Evolutionary conservation across 2,329 filamentous ascomycete genomes (phyloP), one percentile per base, ranked within the genome.

Genomic region (Ustilaginoidea virens): DNA sequence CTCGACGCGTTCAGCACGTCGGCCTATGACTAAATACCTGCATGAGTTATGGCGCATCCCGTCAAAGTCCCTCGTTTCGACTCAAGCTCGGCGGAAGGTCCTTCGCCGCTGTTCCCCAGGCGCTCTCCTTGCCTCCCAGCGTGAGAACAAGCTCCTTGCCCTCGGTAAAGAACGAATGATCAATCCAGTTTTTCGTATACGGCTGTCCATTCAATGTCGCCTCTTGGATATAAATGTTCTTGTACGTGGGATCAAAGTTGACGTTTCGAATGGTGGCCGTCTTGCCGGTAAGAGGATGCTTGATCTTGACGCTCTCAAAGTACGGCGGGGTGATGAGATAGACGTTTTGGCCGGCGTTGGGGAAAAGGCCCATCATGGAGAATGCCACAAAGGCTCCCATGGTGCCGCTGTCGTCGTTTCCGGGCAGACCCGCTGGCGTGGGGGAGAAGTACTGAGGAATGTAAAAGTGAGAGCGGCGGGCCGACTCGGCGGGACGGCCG

Each of bases 301-400:
- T 68, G 27, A 80, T 58, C 27, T 61, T 67, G 1, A 80, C 58
- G 27, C 61, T 56, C 35, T 65, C 56, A 39, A 81, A 81, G 41
- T 69, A 81, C 0, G 77, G 76, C 0, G 76, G 68, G 1, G 56
- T 77, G 36, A 80, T 75, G n/a, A 80, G 62, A 38, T 80, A 80
- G 0, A 80, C 72, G 36, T 79, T 56, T 40, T 80, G 75, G 0
- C 74, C 75, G 0, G 72, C 61, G 23, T 78, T 71, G 0, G 76
- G 76, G 47, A 74, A 81, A 5, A 80, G 50, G 0, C 76, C 76
- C 56, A 80, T 67, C 74, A 80, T 80, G 15, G 63, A 56, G 2
- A 80, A 63, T 0, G 69, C 69, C 1, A 71, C 55, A 34, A 79
- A 80, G 0, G 65, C 66, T 12, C 74, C 75, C 74, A 80, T 80